Base-by-base conservation (phyloP, 2,329 filamentous ascomycete species). In the Hypoxylon sp. region DNA sequence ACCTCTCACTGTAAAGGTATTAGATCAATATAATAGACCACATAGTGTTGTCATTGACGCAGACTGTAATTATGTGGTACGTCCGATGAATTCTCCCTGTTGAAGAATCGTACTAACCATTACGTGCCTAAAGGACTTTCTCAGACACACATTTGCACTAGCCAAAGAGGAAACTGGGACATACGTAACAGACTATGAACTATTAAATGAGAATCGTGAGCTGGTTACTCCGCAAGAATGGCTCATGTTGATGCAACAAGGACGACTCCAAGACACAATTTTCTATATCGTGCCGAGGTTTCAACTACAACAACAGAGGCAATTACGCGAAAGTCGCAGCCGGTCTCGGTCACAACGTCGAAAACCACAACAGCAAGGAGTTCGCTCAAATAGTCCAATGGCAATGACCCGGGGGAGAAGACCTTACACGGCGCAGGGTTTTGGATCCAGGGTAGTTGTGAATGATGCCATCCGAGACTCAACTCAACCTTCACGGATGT, bases 61-160 rank as follows among this genome's bases (percentile, higher is more conserved):
- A 2, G 53, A 58, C 43, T 58, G 53, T 17, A 58, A 34, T 48
- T 58, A 58, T n/a, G 53, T 58, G 53, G 53, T 58, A 48, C 21
- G 53, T 23, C 13, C 5, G 48, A 36, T 4, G 11, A 3, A 45
- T 21, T n/a, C 25, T 11, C 17, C 6, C 17, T 32, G 30, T 14
- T 9, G 14, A 14, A 25, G 5, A 7, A 36, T 57, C 7, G 9
- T 36, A 48, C 43, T 58, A 25, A 58, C n/a, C n/a, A 25, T 38
- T 32, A 14, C 11, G 9, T 19, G 3, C 10, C 32, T 38, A 25
- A 36, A 58, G 53, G 53, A 58, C 19, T 58, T 58, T 38, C 34
- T 58, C 10, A 49, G 53, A 9, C 53, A 58, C 13, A 38, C 43
- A n/a, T 46, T 58, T 46, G 53, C 53, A 17, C 48, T 58, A 13